Percentiles rank a stretch among this genome's conserved stretches.
Conservation (phyloP, 345 rosid species). For the Syzygium aromaticum region DNA sequence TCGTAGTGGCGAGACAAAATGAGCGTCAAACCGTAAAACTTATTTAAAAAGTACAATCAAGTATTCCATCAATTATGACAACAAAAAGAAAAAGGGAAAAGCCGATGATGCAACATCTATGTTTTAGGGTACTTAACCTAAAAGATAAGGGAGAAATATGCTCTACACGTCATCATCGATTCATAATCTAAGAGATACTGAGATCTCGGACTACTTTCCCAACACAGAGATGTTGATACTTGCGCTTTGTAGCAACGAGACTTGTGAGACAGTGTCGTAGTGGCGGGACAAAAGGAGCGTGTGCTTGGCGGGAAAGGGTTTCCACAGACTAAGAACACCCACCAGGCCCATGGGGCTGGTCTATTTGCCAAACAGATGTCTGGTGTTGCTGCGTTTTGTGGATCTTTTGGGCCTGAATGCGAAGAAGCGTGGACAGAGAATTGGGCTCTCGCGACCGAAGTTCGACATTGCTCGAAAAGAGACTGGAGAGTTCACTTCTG, state of each 20-base stretch:
- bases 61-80: not conserved
- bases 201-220: rapidly evolving
- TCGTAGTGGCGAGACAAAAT: too few relatives aligned
- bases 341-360: not conserved
- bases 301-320: not conserved
- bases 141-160: rapidly evolving
- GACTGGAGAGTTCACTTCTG: too few relatives aligned
- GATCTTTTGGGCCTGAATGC: not conserved
- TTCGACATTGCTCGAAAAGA: too few relatives aligned
- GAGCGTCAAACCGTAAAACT: not conserved
- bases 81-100: not conserved
- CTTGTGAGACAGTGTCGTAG: not conserved
- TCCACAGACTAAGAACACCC: not conserved
- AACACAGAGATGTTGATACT: not conserved
- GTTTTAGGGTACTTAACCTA: not conserved
- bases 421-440: not conserved
- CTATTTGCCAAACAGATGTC: not conserved
- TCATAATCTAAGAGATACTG: not conserved
- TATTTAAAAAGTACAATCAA: not conserved
- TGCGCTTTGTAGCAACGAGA: not conserved
- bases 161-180: not conserved
- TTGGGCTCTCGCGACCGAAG: too few relatives aligned
- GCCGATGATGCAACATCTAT: rapidly evolving
- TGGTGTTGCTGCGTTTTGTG: too few relatives aligned
- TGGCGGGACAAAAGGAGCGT: not conserved